Evolutionary conservation across 495 filamentous ascomycete genomes (phyloP).

Genomic region (Parmelia sp.): DNA sequence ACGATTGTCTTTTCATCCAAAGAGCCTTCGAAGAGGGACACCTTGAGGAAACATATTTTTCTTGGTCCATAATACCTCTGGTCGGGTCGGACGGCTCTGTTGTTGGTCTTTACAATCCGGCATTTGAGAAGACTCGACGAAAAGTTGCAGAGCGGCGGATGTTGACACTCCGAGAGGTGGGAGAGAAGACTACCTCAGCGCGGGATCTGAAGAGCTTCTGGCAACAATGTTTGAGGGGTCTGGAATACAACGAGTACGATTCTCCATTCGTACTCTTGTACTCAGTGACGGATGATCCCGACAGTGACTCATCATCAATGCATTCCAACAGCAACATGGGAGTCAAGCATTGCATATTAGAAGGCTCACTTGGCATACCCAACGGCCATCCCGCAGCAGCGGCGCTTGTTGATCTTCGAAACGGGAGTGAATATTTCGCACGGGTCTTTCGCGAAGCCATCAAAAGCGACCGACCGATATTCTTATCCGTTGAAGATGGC

Average conservation of each 20-base stretch:
- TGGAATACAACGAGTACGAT: slow-evolving; percentile 57
- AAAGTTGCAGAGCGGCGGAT: slow-evolving; percentile 61
- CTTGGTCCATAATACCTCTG: slow-evolving; percentile 61
- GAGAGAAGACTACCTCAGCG: slow-evolving; percentile 60
- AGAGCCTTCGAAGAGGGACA: slow-evolving; percentile 42
- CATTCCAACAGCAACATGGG: slow-evolving; percentile 50
- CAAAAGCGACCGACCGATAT: slow-evolving; percentile 50
- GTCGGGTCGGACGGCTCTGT: slow-evolving; percentile 56
- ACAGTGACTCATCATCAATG: slow-evolving; percentile 56
- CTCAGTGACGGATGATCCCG: slow-evolving; percentile 51
- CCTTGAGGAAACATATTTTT: slow-evolving; percentile 64
- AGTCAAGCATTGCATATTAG: slow-evolving; percentile 50
- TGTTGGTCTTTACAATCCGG: slow-evolving; percentile 62
- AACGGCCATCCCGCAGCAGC: slow-evolving; percentile 49
- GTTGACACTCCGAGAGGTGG: slow-evolving; percentile 62
- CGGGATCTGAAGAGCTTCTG: slow-evolving; percentile 60
- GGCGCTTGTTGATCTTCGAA: slow-evolving; percentile 51
- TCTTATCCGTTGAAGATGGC: slow-evolving; percentile 51
- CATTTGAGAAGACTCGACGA: slow-evolving; percentile 60
- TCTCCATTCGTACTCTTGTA: slow-evolving; percentile 60
- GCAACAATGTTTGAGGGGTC: slow-evolving; percentile 47
- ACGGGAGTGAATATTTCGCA: slow-evolving; percentile 56
- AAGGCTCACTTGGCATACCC: slow-evolving; percentile 59
- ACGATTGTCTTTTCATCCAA: slow-evolving; percentile 59
- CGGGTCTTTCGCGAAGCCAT: slow-evolving; percentile 61